Base-by-base conservation (phyloP, 106 monocot genomes). In the Ottelia alismoides region DNA sequence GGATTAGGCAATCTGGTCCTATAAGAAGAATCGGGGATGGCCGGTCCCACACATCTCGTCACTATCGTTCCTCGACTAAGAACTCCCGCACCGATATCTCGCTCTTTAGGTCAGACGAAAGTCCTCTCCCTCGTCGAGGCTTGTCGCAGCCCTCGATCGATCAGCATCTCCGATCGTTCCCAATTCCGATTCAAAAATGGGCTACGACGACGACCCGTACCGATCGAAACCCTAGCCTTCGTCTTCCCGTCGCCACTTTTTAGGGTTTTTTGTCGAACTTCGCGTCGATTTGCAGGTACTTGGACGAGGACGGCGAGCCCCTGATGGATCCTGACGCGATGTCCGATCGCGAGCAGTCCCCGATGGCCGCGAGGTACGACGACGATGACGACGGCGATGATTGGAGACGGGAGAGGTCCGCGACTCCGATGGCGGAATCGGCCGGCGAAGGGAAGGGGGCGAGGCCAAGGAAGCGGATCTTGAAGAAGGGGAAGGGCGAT, bases 291-390 rank as follows among this genome's bases (percentile, higher is more conserved):
- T 60, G 20, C 58, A 88, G 89, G 35, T 77, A 72, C 35, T 51
- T 77, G 24, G 83, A 89, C 54, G 89, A 89, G 45, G 83, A 89
- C 25, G 89, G 89, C 1, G 89, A 77, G 66, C 71, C 84, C 2
- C 58, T 90, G 49, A 90, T 90, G 89, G 89, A 84, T 35, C 80
- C 71, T 2, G 79, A 84, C 43, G 59, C 57, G 58, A 61, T 53
- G 2, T 77, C 65, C 27, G 69, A 77, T 25, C 58, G 70, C 21
- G 78, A 82, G 35, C 32, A 44, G 3, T 75, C 81, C 2, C 67
- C 60, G 17, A 48, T 47, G 32, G 58, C 56, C 17, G 60, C 22
- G 52, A 47, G 2, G 11, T 24, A 49, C 27, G 80, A 74, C 17
- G 79, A 71, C n/a, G n/a, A n/a, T n/a, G 84, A 76, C 11, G 83